Percentiles rank a stretch among this genome's conserved stretches.
These are phyloP conservation scores for Aureobasidium melanogenum DNA, from an alignment of 2,329 filamentous ascomycete genomes.

Conservation along the genomic window DNA sequence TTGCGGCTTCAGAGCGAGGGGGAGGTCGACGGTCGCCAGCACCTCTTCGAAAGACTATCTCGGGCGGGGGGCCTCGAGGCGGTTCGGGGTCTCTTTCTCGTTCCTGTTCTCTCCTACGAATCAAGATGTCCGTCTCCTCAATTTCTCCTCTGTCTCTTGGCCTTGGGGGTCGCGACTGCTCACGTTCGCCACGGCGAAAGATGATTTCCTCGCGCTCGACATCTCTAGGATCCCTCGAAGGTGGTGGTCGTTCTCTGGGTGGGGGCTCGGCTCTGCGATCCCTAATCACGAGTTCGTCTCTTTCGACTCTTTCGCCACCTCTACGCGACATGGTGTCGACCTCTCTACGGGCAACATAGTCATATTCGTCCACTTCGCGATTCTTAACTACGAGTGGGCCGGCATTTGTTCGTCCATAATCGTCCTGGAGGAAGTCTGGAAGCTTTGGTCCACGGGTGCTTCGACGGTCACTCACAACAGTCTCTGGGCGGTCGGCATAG, in stretches of 20 bases:
- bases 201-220: constrained; percentile 19
- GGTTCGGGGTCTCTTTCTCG: constrained; percentile 5
- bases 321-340: constrained; percentile 9
- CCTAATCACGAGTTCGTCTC: constrained; percentile 33
- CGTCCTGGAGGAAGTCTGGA: constrained; percentile 43
- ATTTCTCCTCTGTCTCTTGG: constrained; percentile 11
- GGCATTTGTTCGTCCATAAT: constrained; percentile 37
- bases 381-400: constrained; percentile 38
- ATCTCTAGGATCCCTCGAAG: constrained; percentile 14
- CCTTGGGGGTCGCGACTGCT: constrained; percentile 22
- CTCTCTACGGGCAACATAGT: constrained; percentile 5
- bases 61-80: constrained; percentile 12
- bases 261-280: constrained; percentile 21
- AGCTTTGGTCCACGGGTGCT: constrained; percentile 32
- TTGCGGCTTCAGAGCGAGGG: constrained; percentile 4
- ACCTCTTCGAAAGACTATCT: constrained; percentile 28
- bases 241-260: constrained; percentile 16
- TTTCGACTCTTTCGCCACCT: constrained; percentile 27
- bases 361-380: constrained; percentile 32
- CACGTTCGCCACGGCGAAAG: constrained; percentile 18
- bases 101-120: constrained; percentile 18
- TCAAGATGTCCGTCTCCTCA: constrained; percentile 14
- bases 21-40: constrained; percentile 13
- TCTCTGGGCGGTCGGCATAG: constrained; percentile 19
- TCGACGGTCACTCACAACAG: constrained; percentile 24